phyloP scores from a whole-genome alignment of 2,329 filamentous ascomycete species.

The Colletotrichum phormii region DNA sequence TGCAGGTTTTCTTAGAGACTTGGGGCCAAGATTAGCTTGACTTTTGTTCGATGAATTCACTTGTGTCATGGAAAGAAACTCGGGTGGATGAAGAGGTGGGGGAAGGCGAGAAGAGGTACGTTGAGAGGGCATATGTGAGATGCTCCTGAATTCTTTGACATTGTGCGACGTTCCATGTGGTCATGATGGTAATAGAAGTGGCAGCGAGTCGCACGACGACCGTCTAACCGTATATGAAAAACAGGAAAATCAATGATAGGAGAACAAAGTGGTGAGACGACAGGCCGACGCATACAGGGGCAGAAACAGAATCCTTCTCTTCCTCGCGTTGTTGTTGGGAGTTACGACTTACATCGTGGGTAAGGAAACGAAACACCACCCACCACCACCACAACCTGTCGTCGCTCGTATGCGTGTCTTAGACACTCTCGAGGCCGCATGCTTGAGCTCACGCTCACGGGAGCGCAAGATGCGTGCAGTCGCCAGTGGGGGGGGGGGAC shows the following conservation, averaged over 20 bases:
- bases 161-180: background rate
- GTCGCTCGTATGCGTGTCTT: slow-evolving; percentile 18
- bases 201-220: background rate
- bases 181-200: background rate
- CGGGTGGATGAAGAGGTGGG: background rate
- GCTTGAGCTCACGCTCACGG: slow-evolving; percentile 32
- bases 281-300: background rate
- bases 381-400: background rate
- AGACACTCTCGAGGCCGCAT: slow-evolving; percentile 30
- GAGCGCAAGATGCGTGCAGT: background rate
- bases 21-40: background rate
- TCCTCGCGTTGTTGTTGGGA: background rate
- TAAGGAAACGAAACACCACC: background rate
- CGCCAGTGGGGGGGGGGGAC: background rate
- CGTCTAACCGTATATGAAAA: background rate
- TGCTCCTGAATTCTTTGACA: background rate
- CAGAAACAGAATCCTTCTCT: background rate
- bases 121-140: background rate
- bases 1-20: too few relatives aligned
- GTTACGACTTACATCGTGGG: background rate
- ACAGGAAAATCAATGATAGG: background rate
- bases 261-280: background rate
- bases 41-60: background rate
- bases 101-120: background rate
- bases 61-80: background rate